Evolutionary conservation across 2,329 filamentous ascomycete genomes (phyloP).

Genomic region (Rutstroemia sp.): DNA sequence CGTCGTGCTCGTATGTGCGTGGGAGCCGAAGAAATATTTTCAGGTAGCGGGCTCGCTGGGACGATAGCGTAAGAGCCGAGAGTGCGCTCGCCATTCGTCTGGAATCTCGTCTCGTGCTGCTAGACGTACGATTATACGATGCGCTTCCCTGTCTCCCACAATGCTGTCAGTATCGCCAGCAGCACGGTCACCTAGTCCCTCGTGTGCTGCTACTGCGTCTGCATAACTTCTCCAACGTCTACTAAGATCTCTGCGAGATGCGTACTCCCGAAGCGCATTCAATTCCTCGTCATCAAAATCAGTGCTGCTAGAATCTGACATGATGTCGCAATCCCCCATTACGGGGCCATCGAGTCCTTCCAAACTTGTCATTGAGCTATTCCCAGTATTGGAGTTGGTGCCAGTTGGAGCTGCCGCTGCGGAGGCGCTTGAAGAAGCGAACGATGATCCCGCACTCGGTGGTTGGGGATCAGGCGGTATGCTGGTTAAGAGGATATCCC

Average conservation of each 20-base stretch:
- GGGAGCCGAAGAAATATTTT: not conserved
- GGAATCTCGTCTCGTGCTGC: conserved; percentile 67
- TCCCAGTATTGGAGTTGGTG: conserved; percentile 21
- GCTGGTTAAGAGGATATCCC: conserved; percentile 76
- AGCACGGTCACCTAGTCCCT: conserved; percentile 28
- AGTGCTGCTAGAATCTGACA: conserved; percentile 18
- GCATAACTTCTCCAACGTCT: conserved; percentile 21
- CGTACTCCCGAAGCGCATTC: conserved; percentile 10
- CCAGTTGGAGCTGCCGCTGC: conserved; percentile 19
- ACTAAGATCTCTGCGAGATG: not conserved
- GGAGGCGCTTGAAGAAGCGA: conserved; percentile 35
- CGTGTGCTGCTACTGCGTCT: conserved; percentile 24
- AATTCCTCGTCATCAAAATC: conserved; percentile 32
- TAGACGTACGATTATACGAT: conserved; percentile 63
- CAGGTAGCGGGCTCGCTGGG: conserved; percentile 32
- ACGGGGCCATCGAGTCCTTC: conserved; percentile 12
- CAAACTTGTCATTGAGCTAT: conserved; percentile 24
- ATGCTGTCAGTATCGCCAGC: conserved; percentile 24
- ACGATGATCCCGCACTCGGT: conserved; percentile 76
- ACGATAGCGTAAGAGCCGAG: conserved; percentile 48
- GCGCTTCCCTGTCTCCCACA: conserved; percentile 43
- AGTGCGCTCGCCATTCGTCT: conserved; percentile 68
- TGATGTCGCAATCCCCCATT: conserved; percentile 24
- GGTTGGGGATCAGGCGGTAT: conserved; percentile 75
- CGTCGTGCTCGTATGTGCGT: too few relatives aligned